Base-by-base conservation (phyloP, 441 rosid species). In the Rhodomyrtus psidioides region DNA sequence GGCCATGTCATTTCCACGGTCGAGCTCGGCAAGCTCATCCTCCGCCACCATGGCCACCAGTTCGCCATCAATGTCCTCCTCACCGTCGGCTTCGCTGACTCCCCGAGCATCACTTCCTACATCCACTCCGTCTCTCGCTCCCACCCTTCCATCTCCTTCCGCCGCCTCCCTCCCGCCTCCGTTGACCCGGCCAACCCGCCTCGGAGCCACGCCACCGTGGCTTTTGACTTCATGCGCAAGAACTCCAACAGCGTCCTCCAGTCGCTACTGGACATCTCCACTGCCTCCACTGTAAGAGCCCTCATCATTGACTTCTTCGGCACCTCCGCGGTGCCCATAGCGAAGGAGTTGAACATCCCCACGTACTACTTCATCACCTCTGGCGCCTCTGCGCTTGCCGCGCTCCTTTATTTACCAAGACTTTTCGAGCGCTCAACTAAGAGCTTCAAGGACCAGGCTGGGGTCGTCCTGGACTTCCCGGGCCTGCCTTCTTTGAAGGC, bases 261-360 rank as follows among this genome's bases (percentile, higher is more conserved):
- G 6, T 30, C 90, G 55, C 89, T 92, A 2, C 53, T 58, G 15
- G 28, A 85, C 82, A 85, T 91, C 58, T 86, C 89, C 54, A 70
- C 55, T 5, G 14, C 3, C 83, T 58, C 46, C 53, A 84, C 62
- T 4, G 46, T 90, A 10, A 85, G 53, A 4, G 91, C 91, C 6
- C 70, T 94, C 39, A 54, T 94, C 60, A 84, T 89, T 23, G 96
- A 92, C 54, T 70, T 93, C 60, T 91, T 92, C 86, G 91, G 94
- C 90, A 17, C 83, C 56, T 70, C 93, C 34, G 93, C 89, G 3
- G 42, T 89, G 3, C 82, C 87, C 24, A 39, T 90, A 26, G 88
- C 88, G 26, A 81, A 81, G 8, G 86, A 83, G 14, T 90, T 94
- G 86, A 62, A 83, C 27, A 87, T 92, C 89, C 94, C 94, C 5